phyloP scores from a whole-genome alignment of 768 basidiomycete species.

The Calocybe gangraenosa region DNA sequence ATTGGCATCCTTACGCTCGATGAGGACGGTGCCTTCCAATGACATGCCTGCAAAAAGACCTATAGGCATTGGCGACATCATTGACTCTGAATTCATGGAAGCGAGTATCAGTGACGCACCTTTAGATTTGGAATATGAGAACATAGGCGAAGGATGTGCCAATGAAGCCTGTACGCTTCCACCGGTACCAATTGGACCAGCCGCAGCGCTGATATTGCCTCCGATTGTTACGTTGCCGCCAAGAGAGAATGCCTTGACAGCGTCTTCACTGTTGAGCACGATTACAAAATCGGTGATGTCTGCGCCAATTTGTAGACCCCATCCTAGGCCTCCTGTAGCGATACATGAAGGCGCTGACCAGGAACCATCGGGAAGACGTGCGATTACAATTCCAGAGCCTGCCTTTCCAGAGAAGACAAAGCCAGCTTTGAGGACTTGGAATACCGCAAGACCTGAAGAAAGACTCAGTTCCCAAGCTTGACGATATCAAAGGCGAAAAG shows the following conservation, averaged over 20 bases:
- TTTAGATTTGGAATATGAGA: constrained; percentile 94
- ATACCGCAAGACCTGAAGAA: constrained; percentile 79
- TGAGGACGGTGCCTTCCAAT: constrained; percentile 89
- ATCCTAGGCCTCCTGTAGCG: constrained; percentile 90
- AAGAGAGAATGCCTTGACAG: constrained; percentile 90
- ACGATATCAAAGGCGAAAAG: neutral
- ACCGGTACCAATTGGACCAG: constrained; percentile 93
- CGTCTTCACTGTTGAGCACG: constrained; percentile 95
- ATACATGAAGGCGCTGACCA: constrained; percentile 98
- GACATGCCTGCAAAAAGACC: constrained; percentile 94
- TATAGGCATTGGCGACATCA: no score
- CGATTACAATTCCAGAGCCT: constrained; percentile 89
- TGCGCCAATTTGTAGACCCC: constrained; percentile 94
- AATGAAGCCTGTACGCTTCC: constrained; percentile 84
- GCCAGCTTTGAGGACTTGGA: constrained; percentile 90
- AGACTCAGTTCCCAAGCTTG: neutral
- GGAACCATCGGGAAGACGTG: constrained; percentile 89
- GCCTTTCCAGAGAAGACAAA: constrained; percentile 96
- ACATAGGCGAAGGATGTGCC: constrained; percentile 95
- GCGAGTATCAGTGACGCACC: constrained; percentile 43
- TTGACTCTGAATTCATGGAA: no score
- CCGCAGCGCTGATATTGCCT: constrained; percentile 78
- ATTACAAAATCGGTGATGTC: constrained; percentile 96
- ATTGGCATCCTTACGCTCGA: constrained; percentile 96
- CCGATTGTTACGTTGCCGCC: constrained; percentile 97